Percentiles rank a stretch among this genome's conserved stretches.
phyloP scores from a whole-genome alignment of 371 early-diverging fungal species.

The Massospora cicadina region DNA sequence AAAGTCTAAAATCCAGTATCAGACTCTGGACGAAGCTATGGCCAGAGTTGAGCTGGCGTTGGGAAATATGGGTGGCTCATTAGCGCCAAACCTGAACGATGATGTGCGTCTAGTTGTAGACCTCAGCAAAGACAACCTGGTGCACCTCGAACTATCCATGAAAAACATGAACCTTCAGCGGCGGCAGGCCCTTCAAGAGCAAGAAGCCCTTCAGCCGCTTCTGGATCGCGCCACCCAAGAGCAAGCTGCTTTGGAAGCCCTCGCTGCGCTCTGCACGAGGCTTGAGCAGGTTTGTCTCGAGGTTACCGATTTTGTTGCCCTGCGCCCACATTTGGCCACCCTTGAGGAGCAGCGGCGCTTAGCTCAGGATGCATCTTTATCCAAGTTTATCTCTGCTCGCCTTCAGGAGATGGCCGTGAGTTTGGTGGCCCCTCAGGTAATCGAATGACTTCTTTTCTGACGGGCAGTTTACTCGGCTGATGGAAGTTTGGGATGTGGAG shows the following conservation, averaged over 20 bases:
- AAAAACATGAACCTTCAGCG: not conserved
- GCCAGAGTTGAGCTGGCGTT: not conserved
- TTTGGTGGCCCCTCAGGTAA: not conserved
- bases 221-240: not conserved
- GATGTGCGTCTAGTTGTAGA: not conserved
- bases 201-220: not conserved
- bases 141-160: not conserved
- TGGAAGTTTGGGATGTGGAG: not conserved
- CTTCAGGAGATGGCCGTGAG: not conserved
- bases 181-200: not conserved
- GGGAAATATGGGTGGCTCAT: not conserved
- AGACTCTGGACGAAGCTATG: not conserved
- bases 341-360: not conserved
- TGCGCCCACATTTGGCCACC: not conserved
- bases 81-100: not conserved
- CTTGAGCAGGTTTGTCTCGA: not conserved
- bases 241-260: not conserved
- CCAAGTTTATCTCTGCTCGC: not conserved
- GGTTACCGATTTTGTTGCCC: not conserved
- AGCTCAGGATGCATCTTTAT: not conserved
- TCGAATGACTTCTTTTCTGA: not conserved
- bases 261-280: not conserved
- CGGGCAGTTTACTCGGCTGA: not conserved
- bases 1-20: not conserved
- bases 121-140: not conserved